These are phyloP conservation scores for Neurospora discreta DNA, from an alignment of 495 filamentous ascomycete species.

Conservation along the genomic window DNA sequence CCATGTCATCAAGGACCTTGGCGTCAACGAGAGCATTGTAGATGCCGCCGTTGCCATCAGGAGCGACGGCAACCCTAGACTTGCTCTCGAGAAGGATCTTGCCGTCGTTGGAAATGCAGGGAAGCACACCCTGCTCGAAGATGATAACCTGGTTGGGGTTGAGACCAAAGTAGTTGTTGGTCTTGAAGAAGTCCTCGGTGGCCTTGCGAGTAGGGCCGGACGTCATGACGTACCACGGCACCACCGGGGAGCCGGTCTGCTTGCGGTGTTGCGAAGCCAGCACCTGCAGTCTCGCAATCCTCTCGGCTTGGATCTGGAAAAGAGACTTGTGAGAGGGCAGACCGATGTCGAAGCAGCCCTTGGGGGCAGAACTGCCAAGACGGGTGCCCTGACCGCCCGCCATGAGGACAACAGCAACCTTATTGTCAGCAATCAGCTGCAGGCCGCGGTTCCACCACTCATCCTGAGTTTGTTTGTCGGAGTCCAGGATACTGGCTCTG, in stretches of 20 bases:
- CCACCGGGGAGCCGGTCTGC: constrained; percentile 41
- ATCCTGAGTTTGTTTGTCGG: constrained; percentile 64
- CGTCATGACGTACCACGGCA: constrained; percentile 99
- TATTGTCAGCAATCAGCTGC: constrained; percentile 73
- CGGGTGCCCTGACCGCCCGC: constrained; percentile 95
- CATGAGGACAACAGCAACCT: constrained; percentile 93
- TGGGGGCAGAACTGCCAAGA: constrained; percentile 86
- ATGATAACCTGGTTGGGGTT: constrained; percentile 75
- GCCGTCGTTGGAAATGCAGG: constrained; percentile 94
- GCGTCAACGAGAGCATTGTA: constrained; percentile 83
- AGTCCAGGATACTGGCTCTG: constrained; percentile 86
- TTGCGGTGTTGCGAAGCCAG: constrained; percentile 51
- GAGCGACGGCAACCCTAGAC: constrained; percentile 86
- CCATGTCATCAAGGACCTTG: constrained; percentile 80
- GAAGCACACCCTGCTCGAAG: constrained; percentile 95
- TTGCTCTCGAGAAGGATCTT: constrained; percentile 93
- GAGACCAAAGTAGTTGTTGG: constrained; percentile 84
- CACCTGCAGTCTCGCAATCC: constrained; percentile 77
- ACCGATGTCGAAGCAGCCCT: constrained; percentile 94
- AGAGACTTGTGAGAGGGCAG: constrained; percentile 85
- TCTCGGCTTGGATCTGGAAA: constrained; percentile 94
- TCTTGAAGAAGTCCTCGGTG: constrained; percentile 85
- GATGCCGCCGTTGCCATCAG: constrained; percentile 97
- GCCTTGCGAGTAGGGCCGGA: constrained; percentile 88
- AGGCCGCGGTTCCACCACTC: constrained; percentile 80